Conservation (phyloP, 2,329 filamentous ascomycete species). For the Macrophomina tecta region DNA sequence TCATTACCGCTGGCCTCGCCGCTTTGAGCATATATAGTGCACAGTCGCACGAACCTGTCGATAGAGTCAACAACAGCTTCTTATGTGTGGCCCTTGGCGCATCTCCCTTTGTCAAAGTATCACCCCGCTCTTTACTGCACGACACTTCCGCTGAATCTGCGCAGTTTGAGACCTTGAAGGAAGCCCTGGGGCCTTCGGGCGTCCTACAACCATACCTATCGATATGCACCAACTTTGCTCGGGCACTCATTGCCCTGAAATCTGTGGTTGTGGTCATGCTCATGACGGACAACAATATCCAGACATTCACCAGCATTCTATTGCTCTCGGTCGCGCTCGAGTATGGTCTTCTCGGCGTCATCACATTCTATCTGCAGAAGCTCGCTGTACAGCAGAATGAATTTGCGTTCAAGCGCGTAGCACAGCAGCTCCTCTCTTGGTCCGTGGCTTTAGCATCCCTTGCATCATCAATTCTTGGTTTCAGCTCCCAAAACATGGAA, state of each 20-base stretch:
- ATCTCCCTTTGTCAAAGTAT: not conserved
- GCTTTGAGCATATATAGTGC: not conserved
- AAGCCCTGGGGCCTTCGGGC: not conserved
- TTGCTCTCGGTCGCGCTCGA: too few species aligned
- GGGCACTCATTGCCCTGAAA: not conserved
- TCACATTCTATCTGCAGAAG: too few species aligned
- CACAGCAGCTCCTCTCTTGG: too few species aligned
- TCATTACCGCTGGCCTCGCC: not conserved
- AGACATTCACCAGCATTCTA: too few species aligned
- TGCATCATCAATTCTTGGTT: too few species aligned
- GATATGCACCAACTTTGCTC: not conserved
- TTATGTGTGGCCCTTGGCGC: not conserved
- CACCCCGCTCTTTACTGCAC: not conserved
- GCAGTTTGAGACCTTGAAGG: not conserved
- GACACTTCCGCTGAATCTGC: not conserved
- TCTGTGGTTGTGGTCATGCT: too few species aligned
- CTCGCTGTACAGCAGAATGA: too few species aligned
- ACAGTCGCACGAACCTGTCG: not conserved
- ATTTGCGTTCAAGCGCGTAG: too few species aligned
- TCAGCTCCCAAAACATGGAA: too few species aligned
- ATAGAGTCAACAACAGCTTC: not conserved
- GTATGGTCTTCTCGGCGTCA: too few species aligned
- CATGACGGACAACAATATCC: too few species aligned
- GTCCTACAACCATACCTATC: not conserved
- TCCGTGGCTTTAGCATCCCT: too few species aligned